Evolutionary conservation across 192 early-diverging fungal species (phyloP), one percentile per base, ranked within the genome.

Genomic region (Piromyces finnis): DNA sequence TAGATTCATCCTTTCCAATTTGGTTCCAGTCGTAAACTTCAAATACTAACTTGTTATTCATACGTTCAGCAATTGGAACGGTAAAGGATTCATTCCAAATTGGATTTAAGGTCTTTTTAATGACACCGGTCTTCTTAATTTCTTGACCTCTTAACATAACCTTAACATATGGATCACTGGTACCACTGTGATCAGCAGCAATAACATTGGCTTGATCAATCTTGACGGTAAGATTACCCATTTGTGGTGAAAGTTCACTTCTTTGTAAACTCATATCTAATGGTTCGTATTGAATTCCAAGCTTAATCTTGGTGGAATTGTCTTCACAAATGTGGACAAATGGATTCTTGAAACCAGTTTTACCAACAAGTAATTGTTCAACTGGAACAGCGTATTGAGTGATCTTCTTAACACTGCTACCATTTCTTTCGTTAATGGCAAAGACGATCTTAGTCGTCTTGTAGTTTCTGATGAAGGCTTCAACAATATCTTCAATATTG

Each of bases 1-100:
- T 84, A 68, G 87, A 86, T 41, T 87, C 89, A 81, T 90, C 86
- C 27, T 88, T 86, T 77, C 88, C 88, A 39, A 95, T 83, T 85
- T 92, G 89, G 80, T 95, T 92, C 93, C 93, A 95, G 84, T 95
- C 94, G 81, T 85, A 95, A 15, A 93, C 86, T 39, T 92, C 89
- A 22, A 93, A 87, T 30, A 83, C 81, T 81, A 94, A 85, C 59
- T 85, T 83, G 17, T 91, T 84, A 78, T 85, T 86, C 7, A 82
- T 87, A 77, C 93, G 87, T 29, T 77, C 30, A 30, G 84, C 82
- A 79, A 95, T 87, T n/a, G 87, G 87, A 9, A 91, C 81, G n/a
- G 85, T 85, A 77, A 92, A 89, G 29, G 83, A 82, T 83, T 94
- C 90, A 83, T 94, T 89, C 83, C 88, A 94, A 22, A 87, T 85